Evolutionary conservation across 257 asterid genomes (phyloP), one percentile per base, ranked within the genome.

Genomic region (Coffea eugenioides): DNA sequence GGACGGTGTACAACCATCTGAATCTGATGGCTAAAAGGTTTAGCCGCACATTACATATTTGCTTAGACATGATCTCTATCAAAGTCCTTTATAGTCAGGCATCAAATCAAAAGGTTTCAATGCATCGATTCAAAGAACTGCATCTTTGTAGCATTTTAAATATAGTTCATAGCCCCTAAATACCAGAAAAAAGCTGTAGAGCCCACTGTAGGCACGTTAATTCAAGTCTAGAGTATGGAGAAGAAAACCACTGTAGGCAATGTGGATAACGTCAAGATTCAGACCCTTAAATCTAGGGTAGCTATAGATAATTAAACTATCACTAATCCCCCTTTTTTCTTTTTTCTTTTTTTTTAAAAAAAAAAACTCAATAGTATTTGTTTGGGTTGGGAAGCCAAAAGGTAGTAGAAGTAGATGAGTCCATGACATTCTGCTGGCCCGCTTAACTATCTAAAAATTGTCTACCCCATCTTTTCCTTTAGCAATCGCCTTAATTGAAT

Each of bases 201-300:
- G 15, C 25, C 34, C 34, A 11, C 12, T 12, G 39, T 69, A 79
- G 57, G 74, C 74, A 80, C 79, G 74, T 79, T 79, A 10, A 39
- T 31, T 31, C 1, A 70, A 8, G 14, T 46, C 59, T 69, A 70
- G 62, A 13, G 8, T 54, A 31, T 43, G 75, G 14, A 54, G 57
- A 51, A 64, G 8, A 76, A 51, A 45, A 3, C 21, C 52, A 64
- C 13, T 2, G 34, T 31, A 31, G 51, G 27, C 8, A 21, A 15
- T 27, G 23, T 73, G 77, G 43, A 51, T 52, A 73, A 41, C 61
- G 73, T 80, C 52, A 75, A 31, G 68, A 75, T 62, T 39, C 69
- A 74, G 20, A 23, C 81, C 81, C 81, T 43, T 34, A 69, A 69
- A 75, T 81, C 77, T 41, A 25, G 20, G 21, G 59, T 13, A 49